Evolutionary conservation across 345 rosid genomes (phyloP).

Genomic region (Pugionium dolabratum): DNA sequence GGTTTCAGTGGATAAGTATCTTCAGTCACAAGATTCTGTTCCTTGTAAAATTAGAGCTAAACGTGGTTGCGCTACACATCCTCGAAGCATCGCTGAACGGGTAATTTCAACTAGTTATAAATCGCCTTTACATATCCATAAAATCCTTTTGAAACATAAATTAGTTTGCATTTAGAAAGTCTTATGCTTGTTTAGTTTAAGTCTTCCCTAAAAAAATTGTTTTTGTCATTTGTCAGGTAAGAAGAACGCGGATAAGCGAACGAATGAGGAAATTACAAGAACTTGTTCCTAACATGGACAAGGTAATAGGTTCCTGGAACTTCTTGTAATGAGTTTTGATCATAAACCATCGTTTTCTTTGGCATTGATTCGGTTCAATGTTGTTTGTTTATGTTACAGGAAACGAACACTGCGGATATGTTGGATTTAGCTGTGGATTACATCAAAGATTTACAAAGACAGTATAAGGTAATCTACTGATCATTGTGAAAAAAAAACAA

Average conservation of each 20-base stretch:
- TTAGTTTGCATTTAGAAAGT: background rate
- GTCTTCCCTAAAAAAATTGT: too few species aligned
- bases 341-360: background rate
- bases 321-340: background rate
- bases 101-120: constrained; percentile 41
- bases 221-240: constrained; percentile 49
- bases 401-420: constrained; percentile 97
- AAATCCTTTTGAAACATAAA: background rate
- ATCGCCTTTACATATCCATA: background rate
- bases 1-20: constrained; percentile 64
- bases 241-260: constrained; percentile 95
- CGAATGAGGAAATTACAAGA: constrained; percentile 96
- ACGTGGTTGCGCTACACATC: constrained; percentile 99
- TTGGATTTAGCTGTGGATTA: constrained; percentile 95
- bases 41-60: constrained; percentile 96
- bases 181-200: background rate
- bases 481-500: too few species aligned
- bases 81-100: constrained; percentile 99
- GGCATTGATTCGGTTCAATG: background rate
- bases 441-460: constrained; percentile 90
- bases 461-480: constrained; percentile 60
- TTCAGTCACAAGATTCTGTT: constrained; percentile 80
- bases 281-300: constrained; percentile 97
- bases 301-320: constrained; percentile 47
- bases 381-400: constrained; percentile 49